Base-by-base conservation (phyloP, 257 asterid genomes). In the Echites panduratus region DNA sequence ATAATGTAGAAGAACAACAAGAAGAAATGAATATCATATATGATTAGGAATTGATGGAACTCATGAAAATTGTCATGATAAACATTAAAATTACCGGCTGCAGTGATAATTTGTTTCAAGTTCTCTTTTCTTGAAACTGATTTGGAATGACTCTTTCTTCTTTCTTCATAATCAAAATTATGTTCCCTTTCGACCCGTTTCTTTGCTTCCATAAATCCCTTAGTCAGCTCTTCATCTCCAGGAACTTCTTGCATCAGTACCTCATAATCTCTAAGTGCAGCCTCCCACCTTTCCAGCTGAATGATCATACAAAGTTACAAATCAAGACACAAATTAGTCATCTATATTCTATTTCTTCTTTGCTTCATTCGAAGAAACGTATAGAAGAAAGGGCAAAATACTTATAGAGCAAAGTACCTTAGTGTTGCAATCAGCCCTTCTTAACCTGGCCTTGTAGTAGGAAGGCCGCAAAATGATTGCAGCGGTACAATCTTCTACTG, bases 211-310 rank as follows among this genome's bases (percentile, higher is more conserved):
- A 65, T 66, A 70, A 76, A 76, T 35, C 80, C 83, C 0, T 53
- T 80, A 3, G 49, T 80, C 47, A 89, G 85, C 19, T 82, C 83
- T 41, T 82, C 82, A 66, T 87, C 88, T 35, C 83, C 84, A 24
- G 82, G 85, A 41, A 20, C 72, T 82, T 85, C 92, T 78, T 84
- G 92, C 80, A 85, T 74, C 77, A 85, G 71, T 56, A 67, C 70
- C 73, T 89, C 88, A 35, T 84, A 89, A 79, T 89, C 96, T 74
- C 80, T 76, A 9, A 87, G 76, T 26, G 89, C 90, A 50, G 92
- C 85, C 77, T 84, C 88, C 96, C 96, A 85, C 75, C 81, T 87
- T 72, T 79, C 90, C 80, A 89, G 64, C 96, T 89, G 66, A 75
- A 67, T 47, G 6, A 69, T 19, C 62, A 49, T 14, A 52, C 59